phyloP scores from a whole-genome alignment of 2,329 filamentous ascomycete genomes.

The Trichoderma koningiopsis region DNA sequence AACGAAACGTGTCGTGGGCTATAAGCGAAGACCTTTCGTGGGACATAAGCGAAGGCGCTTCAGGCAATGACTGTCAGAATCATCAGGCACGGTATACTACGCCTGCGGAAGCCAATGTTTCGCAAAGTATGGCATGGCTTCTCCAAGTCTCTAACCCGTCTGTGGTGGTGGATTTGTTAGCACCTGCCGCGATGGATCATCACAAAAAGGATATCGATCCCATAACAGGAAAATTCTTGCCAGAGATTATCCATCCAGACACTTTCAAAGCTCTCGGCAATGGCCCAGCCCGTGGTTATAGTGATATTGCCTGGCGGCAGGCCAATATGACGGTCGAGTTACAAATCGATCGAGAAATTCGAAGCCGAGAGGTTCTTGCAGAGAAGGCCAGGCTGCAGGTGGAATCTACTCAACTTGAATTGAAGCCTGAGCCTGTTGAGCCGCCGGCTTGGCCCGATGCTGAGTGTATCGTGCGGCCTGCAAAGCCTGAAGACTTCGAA shows the following conservation, averaged over 20 bases:
- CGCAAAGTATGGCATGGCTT: constrained; percentile 12
- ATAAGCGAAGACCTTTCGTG: constrained; percentile 13
- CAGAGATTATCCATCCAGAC: constrained; percentile 38
- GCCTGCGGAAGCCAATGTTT: not conserved
- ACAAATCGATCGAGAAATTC: constrained; percentile 34
- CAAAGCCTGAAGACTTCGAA: constrained; percentile 40
- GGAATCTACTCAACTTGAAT: not conserved
- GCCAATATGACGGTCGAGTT: constrained; percentile 35
- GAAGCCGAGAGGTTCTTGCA: constrained; percentile 30
- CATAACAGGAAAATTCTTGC: constrained; percentile 39
- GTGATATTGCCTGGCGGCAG: constrained; percentile 35
- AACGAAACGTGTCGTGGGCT: constrained; percentile 9
- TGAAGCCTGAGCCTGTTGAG: constrained; percentile 5
- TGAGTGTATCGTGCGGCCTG: constrained; percentile 48
- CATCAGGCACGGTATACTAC: not conserved
- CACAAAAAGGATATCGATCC: constrained; percentile 43
- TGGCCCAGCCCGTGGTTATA: constrained; percentile 22
- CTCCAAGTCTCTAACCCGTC: constrained; percentile 1
- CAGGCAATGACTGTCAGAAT: not conserved
- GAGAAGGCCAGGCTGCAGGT: constrained; percentile 19
- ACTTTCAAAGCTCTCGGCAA: constrained; percentile 30
- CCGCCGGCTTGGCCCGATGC: constrained; percentile 34
- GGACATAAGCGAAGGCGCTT: constrained; percentile 13
- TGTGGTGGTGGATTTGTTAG: not conserved
- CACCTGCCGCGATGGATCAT: not conserved